Evolutionary conservation across 73 alveolate genomes (phyloP), one percentile per base, ranked within the genome.

Genomic region (Stentor coeruleus): DNA sequence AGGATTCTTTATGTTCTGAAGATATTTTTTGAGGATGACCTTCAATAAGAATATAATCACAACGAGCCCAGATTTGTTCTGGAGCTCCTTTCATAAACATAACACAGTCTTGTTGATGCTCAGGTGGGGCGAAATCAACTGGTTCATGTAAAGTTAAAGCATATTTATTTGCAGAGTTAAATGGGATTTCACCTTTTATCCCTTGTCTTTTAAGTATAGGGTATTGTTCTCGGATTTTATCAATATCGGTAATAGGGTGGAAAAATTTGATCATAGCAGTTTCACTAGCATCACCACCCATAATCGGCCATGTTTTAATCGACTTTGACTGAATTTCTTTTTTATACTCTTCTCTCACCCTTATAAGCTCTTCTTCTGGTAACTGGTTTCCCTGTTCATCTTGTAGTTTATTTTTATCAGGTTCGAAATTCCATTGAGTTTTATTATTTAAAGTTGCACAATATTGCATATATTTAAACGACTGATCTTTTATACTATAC

Each of bases 241-340:
- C 74, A 33, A 95, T 74, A 37, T 88, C 92, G 38, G 86, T 84
- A 59, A 95, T 92, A 0, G 97, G 96, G 59, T 96, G 90, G 55
- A 95, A 86, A 90, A 96, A 96, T 82, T 93, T 96, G 74, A 96
- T 92, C 26, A 96, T 85, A 40, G 98, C 99, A 72, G 93, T 84
- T 84, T 96, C 99, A 60, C 96, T 89, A 3, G 97, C 98, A 92
- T 92, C 98, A 3, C 98, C 97, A 14, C 77, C 83, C 39, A 96
- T 88, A 72, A 86, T 87, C 66, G 96, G 94, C 79, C 88, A 58
- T 15, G 33, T 15, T 75, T 75, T 35, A 26, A 39, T 37, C 1
- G 35, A 20, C 2, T 75, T 14, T 36, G 38, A 30, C 38, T n/a
- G 20, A 11, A 75, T 35, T 6, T 38, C 2, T 39, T 38, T 39